Percentiles rank a stretch among this genome's conserved stretches.
Conservation (phyloP, 306 rosid species). For the Abrus precatorius region DNA sequence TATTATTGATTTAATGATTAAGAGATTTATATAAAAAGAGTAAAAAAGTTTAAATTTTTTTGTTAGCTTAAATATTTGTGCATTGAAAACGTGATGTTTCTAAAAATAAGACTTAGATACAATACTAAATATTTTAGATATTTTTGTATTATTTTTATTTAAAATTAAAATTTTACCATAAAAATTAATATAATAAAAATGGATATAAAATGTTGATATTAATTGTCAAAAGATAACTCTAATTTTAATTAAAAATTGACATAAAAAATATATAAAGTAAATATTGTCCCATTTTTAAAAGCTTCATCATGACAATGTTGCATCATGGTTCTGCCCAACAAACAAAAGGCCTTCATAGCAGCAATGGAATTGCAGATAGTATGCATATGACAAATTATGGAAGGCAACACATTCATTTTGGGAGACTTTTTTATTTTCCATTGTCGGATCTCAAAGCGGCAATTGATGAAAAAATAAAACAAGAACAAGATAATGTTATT, state of each 20-base stretch:
- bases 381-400: constrained; percentile 27
- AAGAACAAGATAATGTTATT: constrained; percentile 32
- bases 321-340: constrained; percentile 25
- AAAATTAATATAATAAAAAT: no score
- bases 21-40: not conserved
- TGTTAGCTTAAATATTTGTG: not conserved
- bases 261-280: no score
- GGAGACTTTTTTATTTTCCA: constrained; percentile 15
- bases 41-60: no score
- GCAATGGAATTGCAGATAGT: constrained; percentile 19
- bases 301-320: constrained; percentile 49
- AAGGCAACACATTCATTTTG: constrained; percentile 30
- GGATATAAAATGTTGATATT: no score
- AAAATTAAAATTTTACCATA: no score
- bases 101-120: no score
- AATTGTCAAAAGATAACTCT: no score
- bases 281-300: not conserved
- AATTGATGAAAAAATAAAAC: constrained; percentile 54
- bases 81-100: not conserved
- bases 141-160: not conserved
- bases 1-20: constrained; percentile 16
- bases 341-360: constrained; percentile 38
- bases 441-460: constrained; percentile 57
- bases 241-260: no score
- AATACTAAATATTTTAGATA: not conserved